These are phyloP conservation scores for Phytopythium montanum DNA, from an alignment of 352 stramenopile genomes.

Conservation along the genomic window DNA sequence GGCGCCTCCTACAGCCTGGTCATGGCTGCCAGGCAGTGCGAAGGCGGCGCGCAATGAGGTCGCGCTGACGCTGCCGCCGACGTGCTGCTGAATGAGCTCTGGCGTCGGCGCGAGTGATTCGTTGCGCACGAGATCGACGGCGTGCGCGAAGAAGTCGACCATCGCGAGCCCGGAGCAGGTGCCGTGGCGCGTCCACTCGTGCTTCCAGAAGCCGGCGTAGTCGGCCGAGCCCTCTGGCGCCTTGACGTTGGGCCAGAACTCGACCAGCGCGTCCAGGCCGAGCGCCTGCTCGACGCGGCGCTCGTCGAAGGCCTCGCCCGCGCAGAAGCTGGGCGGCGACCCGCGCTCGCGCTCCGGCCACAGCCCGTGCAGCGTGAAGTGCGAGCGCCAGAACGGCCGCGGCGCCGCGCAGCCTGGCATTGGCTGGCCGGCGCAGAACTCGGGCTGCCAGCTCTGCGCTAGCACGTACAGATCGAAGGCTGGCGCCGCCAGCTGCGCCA, in stretches of 20 bases:
- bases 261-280: conserved; percentile 62
- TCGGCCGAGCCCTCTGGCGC: conserved; percentile 31
- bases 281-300: conserved; percentile 51
- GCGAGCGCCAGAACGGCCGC: conserved; percentile 68
- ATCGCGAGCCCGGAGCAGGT: conserved; percentile 89
- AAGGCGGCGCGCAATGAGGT: conserved; percentile 44
- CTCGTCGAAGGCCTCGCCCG: conserved; percentile 66
- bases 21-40: conserved; percentile 30
- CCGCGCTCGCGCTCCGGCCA: conserved; percentile 78
- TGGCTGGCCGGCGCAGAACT: conserved; percentile 74
- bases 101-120: conserved; percentile 60
- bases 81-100: conserved; percentile 49
- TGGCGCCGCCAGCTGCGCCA: conserved; percentile 14
- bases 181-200: conserved; percentile 93
- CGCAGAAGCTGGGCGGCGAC: conserved; percentile 75
- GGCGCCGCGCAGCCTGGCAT: conserved; percentile 71
- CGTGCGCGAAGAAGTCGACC: conserved; percentile 79
- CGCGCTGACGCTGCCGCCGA: conserved; percentile 45
- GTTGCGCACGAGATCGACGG: conserved; percentile 79
- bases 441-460: conserved; percentile 87
- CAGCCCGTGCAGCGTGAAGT: conserved; percentile 89
- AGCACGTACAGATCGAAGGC: conserved; percentile 89
- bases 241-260: conserved; percentile 90
- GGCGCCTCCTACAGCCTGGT: not conserved
- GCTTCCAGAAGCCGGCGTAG: conserved; percentile 89